Base-by-base conservation (phyloP, 176 grass and related monocot species). In the Ensete ventricosum region DNA sequence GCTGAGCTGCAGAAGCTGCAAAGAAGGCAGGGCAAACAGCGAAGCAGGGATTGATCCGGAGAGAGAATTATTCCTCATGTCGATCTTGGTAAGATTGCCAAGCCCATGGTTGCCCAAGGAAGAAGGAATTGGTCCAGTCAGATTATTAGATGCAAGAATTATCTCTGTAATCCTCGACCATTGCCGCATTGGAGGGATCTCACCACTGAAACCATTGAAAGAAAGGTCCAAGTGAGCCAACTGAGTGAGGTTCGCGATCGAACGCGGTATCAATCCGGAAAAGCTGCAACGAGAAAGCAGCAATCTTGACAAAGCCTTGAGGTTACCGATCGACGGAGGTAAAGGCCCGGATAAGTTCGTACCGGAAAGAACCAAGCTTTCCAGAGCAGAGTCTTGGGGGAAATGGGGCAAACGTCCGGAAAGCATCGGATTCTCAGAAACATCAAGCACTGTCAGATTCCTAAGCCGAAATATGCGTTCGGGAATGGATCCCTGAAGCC, bases 11-110 rank as follows among this genome's bases (percentile, higher is more conserved):
- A 90, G 66, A 54, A 17, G 5, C 54, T 69, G 64, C 25, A 90
- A 66, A 22, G 75, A 86, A 72, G 81, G 81, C 25, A 73, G 55
- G 57, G 81, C 54, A 81, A 90, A 86, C 65, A 90, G n/a, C 29
- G 70, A 64, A 24, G 14, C 54, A 20, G 88, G 84, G 60, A 84
- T 77, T 23, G 21, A 48, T 54, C 88, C 88, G 52, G 50, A 17
- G 65, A 84, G 75, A 51, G 75, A 86, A 55, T 90, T 90, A 17
- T 73, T 76, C 9, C 19, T 50, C 70, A 90, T 26, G 69, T 77
- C 29, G 52, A 90, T 50, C 0, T 13, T 24, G 5, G 64, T 78
- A 19, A 90, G 78, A 48, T 73, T 75, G 23, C 6, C 7, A 50
- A 87, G 76, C 62, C 23, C 14, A 1, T 8, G 1, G 13, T 70